Base-by-base conservation (phyloP, 1,284 basidiomycete species). In the Naganishia sp. region DNA sequence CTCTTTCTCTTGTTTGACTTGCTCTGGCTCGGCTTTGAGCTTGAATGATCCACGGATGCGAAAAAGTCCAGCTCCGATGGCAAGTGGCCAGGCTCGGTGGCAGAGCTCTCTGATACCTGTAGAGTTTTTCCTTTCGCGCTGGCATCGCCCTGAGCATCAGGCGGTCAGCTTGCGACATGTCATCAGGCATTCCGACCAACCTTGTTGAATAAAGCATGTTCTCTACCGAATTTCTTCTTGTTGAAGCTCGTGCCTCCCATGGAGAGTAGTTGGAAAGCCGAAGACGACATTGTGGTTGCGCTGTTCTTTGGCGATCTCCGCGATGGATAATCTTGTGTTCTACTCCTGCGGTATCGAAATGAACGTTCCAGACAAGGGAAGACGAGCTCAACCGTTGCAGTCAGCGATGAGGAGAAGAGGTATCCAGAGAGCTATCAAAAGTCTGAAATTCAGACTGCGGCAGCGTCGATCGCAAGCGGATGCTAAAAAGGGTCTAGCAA, bases 31-130 rank as follows among this genome's bases (percentile, higher is more conserved):
- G 66, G 76, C 72, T 89, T 88, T 46, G 73, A 77, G 73, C 57
- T 67, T 28, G 77, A 47, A 32, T 60, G 41, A 31, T 68, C 52
- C 56, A 69, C 54, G 2, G 72, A 55, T 0, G 88, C 91, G 81
- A 94, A 95, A 78, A 94, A 94, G 77, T 96, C 90, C 4, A 95
- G 83, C 69, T 90, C 89, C 2, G 83, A 72, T 0, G 93, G 93
- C 21, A 94, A 84, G 69, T 54, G 51, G 11, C 42, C 58, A 28
- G 65, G 15, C 17, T 54, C 42, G 1, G 51, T 25, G 17, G 57
- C 28, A 21, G 61, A 55, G 15, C 21, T 25, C 15, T 41, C 42
- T 21, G 32, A 32, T 23, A 25, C 4, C 35, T 18, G n/a, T 7
- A 39, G 15, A 25, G 3, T 17, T 17, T 35, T 42, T 49, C 32